Percentiles rank a stretch among this genome's conserved stretches.
phyloP scores from a whole-genome alignment of 805 yeast species.

The Candida vartiovaarae region DNA sequence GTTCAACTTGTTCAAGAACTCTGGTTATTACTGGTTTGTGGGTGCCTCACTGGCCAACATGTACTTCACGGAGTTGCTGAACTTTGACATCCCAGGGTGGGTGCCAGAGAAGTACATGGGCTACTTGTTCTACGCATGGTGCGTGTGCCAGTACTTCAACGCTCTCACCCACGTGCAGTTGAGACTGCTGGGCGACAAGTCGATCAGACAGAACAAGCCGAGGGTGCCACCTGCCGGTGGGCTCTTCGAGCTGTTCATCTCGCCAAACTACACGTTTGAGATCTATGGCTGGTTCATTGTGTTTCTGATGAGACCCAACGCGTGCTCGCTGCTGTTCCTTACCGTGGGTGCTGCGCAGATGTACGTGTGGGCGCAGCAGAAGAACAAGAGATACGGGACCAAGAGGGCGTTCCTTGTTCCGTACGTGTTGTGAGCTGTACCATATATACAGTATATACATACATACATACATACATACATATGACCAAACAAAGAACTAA shows the following conservation, averaged over 20 bases:
- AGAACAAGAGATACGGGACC: conserved; percentile 75
- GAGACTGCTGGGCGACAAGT: conserved; percentile 37
- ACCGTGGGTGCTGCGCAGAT: conserved; percentile 71
- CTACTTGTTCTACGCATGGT: conserved; percentile 15
- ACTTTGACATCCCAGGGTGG: conserved; percentile 54
- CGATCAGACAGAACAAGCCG: conserved; percentile 27
- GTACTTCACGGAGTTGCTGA: conserved; percentile 49
- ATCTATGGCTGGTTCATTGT: conserved; percentile 65
- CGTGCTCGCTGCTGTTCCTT: conserved; percentile 68
- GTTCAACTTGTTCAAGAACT: conserved; percentile 80
- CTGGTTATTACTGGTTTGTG: conserved; percentile 87
- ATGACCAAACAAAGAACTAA: too few species aligned
- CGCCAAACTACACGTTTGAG: conserved; percentile 94
- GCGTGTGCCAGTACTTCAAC: conserved; percentile 64
- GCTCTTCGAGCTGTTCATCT: conserved; percentile 73
- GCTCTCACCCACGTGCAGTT: conserved; percentile 64
- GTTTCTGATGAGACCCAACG: conserved; percentile 66
- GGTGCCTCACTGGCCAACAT: conserved; percentile 54
- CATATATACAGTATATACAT: too few species aligned
- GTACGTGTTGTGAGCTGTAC: conserved; percentile 40
- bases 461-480: not conserved
- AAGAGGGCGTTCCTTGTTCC: conserved; percentile 74
- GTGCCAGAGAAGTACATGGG: conserved; percentile 26
- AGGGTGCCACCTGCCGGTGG: conserved; percentile 61
- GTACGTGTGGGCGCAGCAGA: conserved; percentile 88